A percentile compares a stretch with the other conserved stretches of the same genome.
Conservation (phyloP, 1,284 basidiomycete genomes). For the Rhodotorula sp. region DNA sequence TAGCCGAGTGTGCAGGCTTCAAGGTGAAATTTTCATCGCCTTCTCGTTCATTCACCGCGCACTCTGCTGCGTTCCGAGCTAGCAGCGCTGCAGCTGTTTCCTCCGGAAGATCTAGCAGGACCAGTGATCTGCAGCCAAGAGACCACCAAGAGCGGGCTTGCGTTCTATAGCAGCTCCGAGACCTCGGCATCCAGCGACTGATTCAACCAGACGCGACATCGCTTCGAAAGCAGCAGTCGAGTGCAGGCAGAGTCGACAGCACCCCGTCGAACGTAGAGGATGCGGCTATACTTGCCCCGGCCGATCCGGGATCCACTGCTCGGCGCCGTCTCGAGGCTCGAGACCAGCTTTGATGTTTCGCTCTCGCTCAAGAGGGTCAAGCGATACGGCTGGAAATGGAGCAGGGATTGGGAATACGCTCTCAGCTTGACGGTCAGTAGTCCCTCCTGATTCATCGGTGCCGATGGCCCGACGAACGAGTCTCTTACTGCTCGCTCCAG, state of each 20-base stretch:
- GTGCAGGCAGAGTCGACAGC: neutral
- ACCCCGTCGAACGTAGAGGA: neutral
- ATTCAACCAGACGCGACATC: neutral
- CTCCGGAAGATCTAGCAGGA: too few relatives aligned
- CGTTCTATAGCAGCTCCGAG: too few relatives aligned
- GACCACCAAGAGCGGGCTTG: too few relatives aligned
- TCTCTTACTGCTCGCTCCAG: neutral
- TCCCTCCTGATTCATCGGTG: neutral
- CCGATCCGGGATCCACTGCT: slow-evolving; percentile 23
- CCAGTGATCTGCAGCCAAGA: too few relatives aligned
- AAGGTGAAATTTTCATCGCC: too few relatives aligned
- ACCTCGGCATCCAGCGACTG: too few relatives aligned
- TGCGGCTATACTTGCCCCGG: slow-evolving; percentile 23
- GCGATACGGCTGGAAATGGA: slow-evolving; percentile 33
- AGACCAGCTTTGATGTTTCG: slow-evolving; percentile 37
- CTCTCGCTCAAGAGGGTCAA: slow-evolving; percentile 26
- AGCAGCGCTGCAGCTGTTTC: too few relatives aligned
- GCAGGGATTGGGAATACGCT: slow-evolving; percentile 27
- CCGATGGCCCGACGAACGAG: neutral
- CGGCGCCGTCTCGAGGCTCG: slow-evolving; percentile 31
- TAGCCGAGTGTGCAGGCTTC: too few relatives aligned
- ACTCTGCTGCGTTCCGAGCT: too few relatives aligned
- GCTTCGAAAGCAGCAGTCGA: neutral
- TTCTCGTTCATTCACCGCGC: too few relatives aligned
- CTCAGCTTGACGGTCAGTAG: neutral